Percentiles rank a stretch among this genome's conserved stretches.
phyloP scores from a whole-genome alignment of 1,284 basidiomycete species.

The Leccinum fuscescens region DNA sequence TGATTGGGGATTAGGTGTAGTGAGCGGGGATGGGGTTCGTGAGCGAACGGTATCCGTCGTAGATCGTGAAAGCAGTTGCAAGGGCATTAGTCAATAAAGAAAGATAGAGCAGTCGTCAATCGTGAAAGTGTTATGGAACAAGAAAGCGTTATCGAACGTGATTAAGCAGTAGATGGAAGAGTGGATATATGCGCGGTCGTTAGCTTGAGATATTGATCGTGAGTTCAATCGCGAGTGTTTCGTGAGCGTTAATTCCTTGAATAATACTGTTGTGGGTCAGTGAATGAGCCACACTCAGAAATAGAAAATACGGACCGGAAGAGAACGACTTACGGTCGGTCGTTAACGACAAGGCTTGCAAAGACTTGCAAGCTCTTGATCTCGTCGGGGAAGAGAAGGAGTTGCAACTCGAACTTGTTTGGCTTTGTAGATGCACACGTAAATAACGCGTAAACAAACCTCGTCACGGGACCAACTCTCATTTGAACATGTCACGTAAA shows the following conservation, averaged over 20 bases:
- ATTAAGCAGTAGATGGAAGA: conserved; percentile 8
- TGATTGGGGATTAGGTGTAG: too few species aligned
- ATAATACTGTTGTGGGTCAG: not conserved
- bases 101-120: too few species aligned
- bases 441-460: conserved; percentile 35
- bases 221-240: conserved; percentile 20
- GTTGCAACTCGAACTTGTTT: conserved; percentile 36
- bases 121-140: too few species aligned
- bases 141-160: conserved; percentile 9
- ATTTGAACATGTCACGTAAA: not conserved
- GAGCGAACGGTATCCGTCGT: too few species aligned
- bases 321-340: conserved; percentile 31
- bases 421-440: conserved; percentile 24
- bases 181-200: conserved; percentile 21
- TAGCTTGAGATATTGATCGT: conserved; percentile 22
- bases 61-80: too few species aligned
- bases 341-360: conserved; percentile 21
- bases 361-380: conserved; percentile 15
- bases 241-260: conserved; percentile 14
- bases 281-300: not conserved
- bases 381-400: conserved; percentile 22
- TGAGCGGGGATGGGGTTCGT: too few species aligned
- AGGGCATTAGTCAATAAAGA: too few species aligned
- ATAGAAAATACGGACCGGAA: conserved; percentile 20
- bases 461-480: conserved; percentile 22